Conservation (phyloP, 2,329 filamentous ascomycete genomes). For the Apiospora rasikravindrae region DNA sequence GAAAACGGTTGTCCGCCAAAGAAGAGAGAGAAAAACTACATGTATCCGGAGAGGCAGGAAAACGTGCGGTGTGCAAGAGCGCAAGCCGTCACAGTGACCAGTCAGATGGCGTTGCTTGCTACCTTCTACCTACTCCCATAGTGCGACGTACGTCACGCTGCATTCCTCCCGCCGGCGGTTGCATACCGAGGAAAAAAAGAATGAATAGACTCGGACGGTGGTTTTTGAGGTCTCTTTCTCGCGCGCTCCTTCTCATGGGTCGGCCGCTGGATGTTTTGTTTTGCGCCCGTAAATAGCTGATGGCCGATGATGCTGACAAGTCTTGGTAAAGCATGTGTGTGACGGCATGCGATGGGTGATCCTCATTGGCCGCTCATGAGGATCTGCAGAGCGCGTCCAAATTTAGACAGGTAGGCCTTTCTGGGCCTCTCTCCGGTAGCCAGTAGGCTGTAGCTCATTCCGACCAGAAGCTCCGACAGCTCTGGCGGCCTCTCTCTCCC, state of each 20-base stretch:
- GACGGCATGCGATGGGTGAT: not conserved
- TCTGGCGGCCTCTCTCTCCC: not conserved
- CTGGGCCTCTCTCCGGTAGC: too few species aligned
- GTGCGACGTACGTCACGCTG: slow-evolving; percentile 8
- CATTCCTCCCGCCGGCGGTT: not conserved
- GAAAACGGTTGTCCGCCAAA: not conserved
- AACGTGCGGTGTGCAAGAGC: not conserved
- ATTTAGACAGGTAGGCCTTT: not conserved
- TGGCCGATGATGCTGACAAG: not conserved
- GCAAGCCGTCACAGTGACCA: not conserved
- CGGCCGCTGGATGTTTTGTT: not conserved
- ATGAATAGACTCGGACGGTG: not conserved
- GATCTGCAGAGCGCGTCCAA: not conserved
- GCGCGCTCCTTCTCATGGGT: not conserved
- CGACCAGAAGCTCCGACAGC: not conserved
- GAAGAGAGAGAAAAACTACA: not conserved
- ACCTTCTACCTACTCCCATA: not conserved
- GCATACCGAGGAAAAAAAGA: not conserved
- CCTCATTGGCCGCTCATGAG: not conserved
- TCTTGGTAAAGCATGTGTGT: not conserved
- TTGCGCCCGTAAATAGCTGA: not conserved
- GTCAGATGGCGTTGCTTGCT: not conserved
- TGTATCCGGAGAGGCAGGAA: not conserved
- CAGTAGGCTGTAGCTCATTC: not conserved
- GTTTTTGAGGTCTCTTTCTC: not conserved